phyloP scores from a whole-genome alignment of 352 stramenopile genomes.

The Globisporangium cylindrosporum region DNA sequence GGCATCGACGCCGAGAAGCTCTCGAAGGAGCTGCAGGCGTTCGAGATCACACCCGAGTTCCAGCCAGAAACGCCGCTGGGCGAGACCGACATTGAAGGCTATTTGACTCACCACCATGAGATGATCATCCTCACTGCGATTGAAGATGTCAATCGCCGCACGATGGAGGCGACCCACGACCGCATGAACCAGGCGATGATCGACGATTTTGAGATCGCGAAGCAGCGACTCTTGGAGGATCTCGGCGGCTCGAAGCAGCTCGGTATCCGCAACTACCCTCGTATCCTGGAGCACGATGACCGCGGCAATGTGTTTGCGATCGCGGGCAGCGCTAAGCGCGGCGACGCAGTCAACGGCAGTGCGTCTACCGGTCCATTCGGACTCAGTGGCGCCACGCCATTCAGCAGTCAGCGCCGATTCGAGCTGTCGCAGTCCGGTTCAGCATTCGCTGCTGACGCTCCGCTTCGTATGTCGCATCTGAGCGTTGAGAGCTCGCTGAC shows the following conservation, averaged over 20 bases:
- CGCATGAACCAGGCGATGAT: constrained; percentile 86
- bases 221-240: constrained; percentile 71
- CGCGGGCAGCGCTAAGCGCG: constrained; percentile 32
- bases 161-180: constrained; percentile 76
- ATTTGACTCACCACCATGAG: constrained; percentile 89
- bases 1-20: constrained; percentile 88
- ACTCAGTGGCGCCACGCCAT: constrained; percentile 37
- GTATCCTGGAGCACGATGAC: constrained; percentile 42
- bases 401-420: constrained; percentile 52
- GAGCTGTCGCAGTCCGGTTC: constrained; percentile 33
- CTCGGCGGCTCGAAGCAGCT: constrained; percentile 64
- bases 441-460: constrained; percentile 21
- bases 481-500: constrained; percentile 67
- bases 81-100: constrained; percentile 84
- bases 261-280: constrained; percentile 73
- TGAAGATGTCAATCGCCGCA: constrained; percentile 81
- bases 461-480: constrained; percentile 64
- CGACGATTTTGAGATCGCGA: constrained; percentile 79
- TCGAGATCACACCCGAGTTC: constrained; percentile 73
- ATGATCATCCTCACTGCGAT: constrained; percentile 91
- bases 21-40: constrained; percentile 74
- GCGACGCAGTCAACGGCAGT: constrained; percentile 15
- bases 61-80: constrained; percentile 79
- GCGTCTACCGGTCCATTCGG: constrained; percentile 32
- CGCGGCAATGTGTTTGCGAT: constrained; percentile 47